Evolutionary conservation across 2,329 filamentous ascomycete genomes (phyloP), one percentile per base, ranked within the genome.

Genomic region (Fusarium nelsonii): DNA sequence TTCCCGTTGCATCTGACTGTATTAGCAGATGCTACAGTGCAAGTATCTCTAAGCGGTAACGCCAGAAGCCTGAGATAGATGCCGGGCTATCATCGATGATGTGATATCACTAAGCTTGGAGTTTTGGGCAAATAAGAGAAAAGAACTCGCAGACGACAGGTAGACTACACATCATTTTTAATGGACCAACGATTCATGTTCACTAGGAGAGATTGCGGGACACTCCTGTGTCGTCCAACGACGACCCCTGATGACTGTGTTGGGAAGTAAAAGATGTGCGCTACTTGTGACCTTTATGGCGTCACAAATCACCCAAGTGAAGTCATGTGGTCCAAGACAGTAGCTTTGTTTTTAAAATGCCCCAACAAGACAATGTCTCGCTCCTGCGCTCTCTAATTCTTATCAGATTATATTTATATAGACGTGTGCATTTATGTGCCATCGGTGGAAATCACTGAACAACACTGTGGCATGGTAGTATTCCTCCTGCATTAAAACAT

Each of bases 251-350:
- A 41, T 63, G 54, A 41, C 56, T 58, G 55, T 52, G 50, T 61
- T 61, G 48, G 23, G 33, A 61, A 50, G 18, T 39, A 50, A 49
- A 60, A 48, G 59, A 58, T 56, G 43, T 64, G 46, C 57, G 69
- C 61, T 60, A 43, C 72, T 48, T 74, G 69, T 74, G 69, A 73
- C 70, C 69, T 36, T 36, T 26, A 75, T 74, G 73, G 73, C 71
- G 73, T 74, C 73, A 74, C 63, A 62, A 73, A 73, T 65, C 68
- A 64, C 55, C 68, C 69, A 64, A 66, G 59, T 72, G 56, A 74
- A 70, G 73, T 74, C 73, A 74, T 73, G 73, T 68, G 72, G 64
- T 48, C 61, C 36, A 34, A 54, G 49, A 46, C 50, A 23, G 57
- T 68, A 46, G 60, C 44, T 55, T 61, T 58, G 49, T 37, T 51